Conservation (phyloP, 1,139 yeast genomes). For the Meyerozyma guilliermondii region DNA sequence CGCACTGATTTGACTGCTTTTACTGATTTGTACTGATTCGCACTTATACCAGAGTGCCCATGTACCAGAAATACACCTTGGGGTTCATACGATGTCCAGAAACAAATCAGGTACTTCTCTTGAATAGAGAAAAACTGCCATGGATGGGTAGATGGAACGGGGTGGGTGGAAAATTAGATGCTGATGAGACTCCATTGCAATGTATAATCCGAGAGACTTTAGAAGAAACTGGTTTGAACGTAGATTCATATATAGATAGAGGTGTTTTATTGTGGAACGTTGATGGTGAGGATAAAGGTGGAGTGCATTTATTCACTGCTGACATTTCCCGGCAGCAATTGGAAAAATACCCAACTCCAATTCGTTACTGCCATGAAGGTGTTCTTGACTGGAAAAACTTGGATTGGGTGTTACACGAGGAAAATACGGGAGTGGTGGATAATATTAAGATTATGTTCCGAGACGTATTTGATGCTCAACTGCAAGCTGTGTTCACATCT, state of each 20-base stretch:
- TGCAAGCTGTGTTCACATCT: constrained; percentile 18
- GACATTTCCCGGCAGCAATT: constrained; percentile 22
- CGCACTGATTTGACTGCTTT: too few relatives aligned
- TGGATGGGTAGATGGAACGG: constrained; percentile 55
- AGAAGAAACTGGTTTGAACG: constrained; percentile 41
- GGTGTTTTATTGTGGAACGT: constrained; percentile 38
- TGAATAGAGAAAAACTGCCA: constrained; percentile 41
- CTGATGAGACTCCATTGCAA: constrained; percentile 29
- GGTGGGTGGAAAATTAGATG: constrained; percentile 43
- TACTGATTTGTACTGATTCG: too few relatives aligned
- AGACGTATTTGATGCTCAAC: constrained; percentile 20
- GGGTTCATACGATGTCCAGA: constrained; percentile 11
- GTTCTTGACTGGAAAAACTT: constrained; percentile 41
- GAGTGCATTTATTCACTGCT: constrained; percentile 40
- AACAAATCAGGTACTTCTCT: constrained; percentile 21
- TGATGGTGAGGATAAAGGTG: constrained; percentile 29
- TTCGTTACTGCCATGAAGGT: constrained; percentile 31
- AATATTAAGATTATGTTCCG: constrained; percentile 30
- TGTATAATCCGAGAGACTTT: constrained; percentile 40
- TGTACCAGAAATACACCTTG: constrained; percentile 9
- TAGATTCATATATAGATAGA: constrained; percentile 22
- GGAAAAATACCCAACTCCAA: constrained; percentile 21
- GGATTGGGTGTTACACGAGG: constrained; percentile 34
- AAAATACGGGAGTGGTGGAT: constrained; percentile 43
- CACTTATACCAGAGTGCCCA: too few relatives aligned